phyloP scores from a whole-genome alignment of 2,329 filamentous ascomycete species.

The Aureobasidium subglaciale region DNA sequence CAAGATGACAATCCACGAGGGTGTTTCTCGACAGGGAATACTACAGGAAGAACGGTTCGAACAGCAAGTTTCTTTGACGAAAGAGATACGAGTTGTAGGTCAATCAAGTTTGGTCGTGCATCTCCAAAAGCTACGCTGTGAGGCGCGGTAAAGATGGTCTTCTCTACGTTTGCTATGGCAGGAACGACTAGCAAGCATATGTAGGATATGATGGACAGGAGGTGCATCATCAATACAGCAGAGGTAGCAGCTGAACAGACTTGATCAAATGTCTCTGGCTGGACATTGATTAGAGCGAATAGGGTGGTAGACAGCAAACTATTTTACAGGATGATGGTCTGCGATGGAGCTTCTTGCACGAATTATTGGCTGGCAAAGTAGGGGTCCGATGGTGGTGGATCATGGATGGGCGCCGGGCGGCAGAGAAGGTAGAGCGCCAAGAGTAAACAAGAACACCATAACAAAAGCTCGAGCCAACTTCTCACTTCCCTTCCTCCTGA shows the following conservation, averaged over 20 bases:
- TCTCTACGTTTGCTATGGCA: slow-evolving; percentile 72
- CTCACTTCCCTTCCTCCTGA: slow-evolving; percentile 17
- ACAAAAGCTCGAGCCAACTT: not conserved
- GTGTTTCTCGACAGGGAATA: slow-evolving; percentile 53
- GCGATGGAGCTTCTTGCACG: not conserved
- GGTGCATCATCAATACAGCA: slow-evolving; percentile 4
- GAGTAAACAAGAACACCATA: not conserved
- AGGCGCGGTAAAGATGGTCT: slow-evolving; percentile 78
- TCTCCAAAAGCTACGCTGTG: slow-evolving; percentile 48
- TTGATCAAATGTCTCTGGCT: not conserved
- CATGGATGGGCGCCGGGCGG: not conserved
- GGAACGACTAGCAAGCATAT: slow-evolving; percentile 5
- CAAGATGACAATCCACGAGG: slow-evolving; percentile 62
- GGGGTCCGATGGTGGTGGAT: not conserved
- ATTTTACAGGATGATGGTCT: not conserved
- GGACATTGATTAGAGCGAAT: not conserved
- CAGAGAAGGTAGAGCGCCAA: slow-evolving; percentile 1
- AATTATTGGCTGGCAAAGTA: not conserved
- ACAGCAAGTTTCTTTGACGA: slow-evolving; percentile 51
- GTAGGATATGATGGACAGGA: slow-evolving; percentile 6
- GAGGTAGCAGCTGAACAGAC: not conserved
- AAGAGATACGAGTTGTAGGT: slow-evolving; percentile 59
- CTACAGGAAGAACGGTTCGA: slow-evolving; percentile 57
- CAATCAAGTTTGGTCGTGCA: slow-evolving; percentile 49
- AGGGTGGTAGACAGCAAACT: not conserved